Evolutionary conservation across 2,329 filamentous ascomycete genomes (phyloP), one percentile per base, ranked within the genome.

Genomic region (Dactylella cylindrospora): DNA sequence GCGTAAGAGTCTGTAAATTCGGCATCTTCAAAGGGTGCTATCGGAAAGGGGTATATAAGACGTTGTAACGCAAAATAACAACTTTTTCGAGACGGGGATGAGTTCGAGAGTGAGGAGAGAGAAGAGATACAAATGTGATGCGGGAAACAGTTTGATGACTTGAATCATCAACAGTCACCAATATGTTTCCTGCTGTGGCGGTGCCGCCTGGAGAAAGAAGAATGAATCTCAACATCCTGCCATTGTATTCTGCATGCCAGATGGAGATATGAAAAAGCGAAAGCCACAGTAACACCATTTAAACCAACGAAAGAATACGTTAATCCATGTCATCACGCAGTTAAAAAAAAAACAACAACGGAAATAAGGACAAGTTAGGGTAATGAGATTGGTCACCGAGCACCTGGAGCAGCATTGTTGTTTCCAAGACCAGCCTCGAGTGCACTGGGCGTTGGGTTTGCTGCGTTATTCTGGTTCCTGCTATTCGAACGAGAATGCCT

Each of bases 351-450:
- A 60, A 38, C 31, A 46, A 46, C 43, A 47, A 55, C 31, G 41
- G 28, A 49, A 45, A 45, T 44, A 44, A 25, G 36, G 15, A 20
- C 5, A 44, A 29, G 13, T 19, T 40, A 15, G n/a, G 9, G n/a
- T n/a, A n/a, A n/a, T 28, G 64, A 51, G 32, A 40, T 15, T 32
- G 46, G 62, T 53, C 49, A 53, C 43, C 61, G 62, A 26, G 46
- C 40, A 19, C 32, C 35, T 41, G 59, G 51, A 41, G 66, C 29
- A 22, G 64, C 20, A 43, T 62, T 55, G 33, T 39, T 35, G 32
- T 64, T 62, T 3, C 53, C 45, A 50, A 64, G 40, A 25, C 66
- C 66, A 49, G 66, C 65, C 43, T 67, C 66, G 20, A 67, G 57
- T 19, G 36, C 41, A 31, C 59, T 43, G 25, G 66, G 66, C 45